A percentile compares a stretch with the other conserved stretches of the same genome.
Conservation (phyloP, 108 stramenopile species). For the Cylindrotheca fusiformis region DNA sequence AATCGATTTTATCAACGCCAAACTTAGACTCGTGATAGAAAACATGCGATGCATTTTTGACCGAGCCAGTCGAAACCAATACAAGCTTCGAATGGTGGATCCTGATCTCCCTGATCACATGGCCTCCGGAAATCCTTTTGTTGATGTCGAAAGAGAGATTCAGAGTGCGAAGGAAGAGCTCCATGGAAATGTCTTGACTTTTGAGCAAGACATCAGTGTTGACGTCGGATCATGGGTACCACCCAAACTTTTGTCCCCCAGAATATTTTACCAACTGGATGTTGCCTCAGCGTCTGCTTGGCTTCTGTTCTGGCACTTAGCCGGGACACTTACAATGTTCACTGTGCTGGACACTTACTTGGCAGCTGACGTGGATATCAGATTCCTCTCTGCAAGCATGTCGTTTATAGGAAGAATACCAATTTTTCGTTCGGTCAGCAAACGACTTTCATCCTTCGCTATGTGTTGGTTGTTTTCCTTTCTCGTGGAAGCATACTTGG, state of each 20-base stretch:
- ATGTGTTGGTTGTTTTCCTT: not conserved
- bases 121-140: not conserved
- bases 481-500: not conserved
- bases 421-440: not conserved
- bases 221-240: not conserved
- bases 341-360: not conserved
- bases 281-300: not conserved
- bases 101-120: not conserved
- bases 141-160: not conserved
- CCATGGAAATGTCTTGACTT: not conserved
- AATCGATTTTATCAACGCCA: not conserved
- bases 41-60: not conserved
- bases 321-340: not conserved
- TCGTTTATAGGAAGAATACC: not conserved
- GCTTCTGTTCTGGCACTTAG: not conserved
- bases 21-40: not conserved
- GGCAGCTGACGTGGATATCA: not conserved
- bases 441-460: not conserved
- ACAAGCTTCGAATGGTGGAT: not conserved
- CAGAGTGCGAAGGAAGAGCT: not conserved
- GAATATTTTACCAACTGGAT: not conserved
- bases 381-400: not conserved
- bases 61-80: not conserved
- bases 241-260: not conserved
- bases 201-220: not conserved